Conservation (phyloP, 2,329 filamentous ascomycete species). For the Coniosporium tulheliwenetii region DNA sequence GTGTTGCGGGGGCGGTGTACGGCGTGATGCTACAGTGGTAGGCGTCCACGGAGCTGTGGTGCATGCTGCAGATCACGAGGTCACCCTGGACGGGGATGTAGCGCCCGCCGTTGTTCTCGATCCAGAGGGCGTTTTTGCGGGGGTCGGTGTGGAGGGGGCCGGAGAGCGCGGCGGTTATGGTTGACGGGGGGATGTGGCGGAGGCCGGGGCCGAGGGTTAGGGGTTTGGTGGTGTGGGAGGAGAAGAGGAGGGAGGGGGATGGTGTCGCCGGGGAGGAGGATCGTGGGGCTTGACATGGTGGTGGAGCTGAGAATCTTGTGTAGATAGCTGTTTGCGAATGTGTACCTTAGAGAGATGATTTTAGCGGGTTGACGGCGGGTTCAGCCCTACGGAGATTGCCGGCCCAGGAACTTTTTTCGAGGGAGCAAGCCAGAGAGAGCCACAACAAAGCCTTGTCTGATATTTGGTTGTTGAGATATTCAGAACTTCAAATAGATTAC, state of each 20-base stretch:
- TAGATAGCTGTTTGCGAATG: background rate
- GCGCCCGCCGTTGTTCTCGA: constrained; percentile 55
- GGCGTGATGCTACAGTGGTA: constrained; percentile 67
- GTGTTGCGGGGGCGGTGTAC: constrained; percentile 45
- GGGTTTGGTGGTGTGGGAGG: constrained; percentile 48
- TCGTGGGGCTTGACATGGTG: constrained; percentile 11
- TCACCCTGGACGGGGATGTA: constrained; percentile 72
- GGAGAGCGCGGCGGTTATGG: constrained; percentile 52
- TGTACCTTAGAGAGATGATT: too few relatives aligned
- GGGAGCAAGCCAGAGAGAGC: too few relatives aligned
- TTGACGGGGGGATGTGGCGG: constrained; percentile 62
- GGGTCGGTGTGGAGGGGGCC: constrained; percentile 52
- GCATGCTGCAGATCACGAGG: constrained; percentile 74
- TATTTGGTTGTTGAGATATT: too few relatives aligned
- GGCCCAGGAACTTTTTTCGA: too few relatives aligned
- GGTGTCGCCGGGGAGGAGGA: constrained; percentile 71
- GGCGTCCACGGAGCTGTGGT: constrained; percentile 57
- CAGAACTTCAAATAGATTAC: too few relatives aligned
- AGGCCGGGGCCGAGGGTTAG: constrained; percentile 74
- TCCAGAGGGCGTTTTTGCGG: constrained; percentile 63
- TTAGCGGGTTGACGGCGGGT: too few relatives aligned
- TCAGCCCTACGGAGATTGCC: too few relatives aligned
- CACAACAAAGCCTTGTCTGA: too few relatives aligned
- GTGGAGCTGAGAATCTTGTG: too few relatives aligned
- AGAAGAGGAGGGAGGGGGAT: constrained; percentile 55